Evolutionary conservation across 1,284 basidiomycete species (phyloP).

Genomic region (Mycosarcoma mackinlayi): DNA sequence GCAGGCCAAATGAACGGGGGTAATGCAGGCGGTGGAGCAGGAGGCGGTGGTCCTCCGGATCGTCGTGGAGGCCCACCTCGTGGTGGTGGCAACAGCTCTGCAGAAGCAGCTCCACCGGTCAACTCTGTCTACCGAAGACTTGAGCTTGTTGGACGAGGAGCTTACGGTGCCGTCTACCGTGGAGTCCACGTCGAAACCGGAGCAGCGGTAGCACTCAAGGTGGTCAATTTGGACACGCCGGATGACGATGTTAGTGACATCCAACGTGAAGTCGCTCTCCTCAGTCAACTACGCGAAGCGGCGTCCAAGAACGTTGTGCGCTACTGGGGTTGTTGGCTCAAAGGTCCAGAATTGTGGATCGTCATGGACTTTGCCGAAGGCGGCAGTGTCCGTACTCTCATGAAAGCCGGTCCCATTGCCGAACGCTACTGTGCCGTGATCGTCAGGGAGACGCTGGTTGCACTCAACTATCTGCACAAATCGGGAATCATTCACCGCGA

Average conservation of each 20-base stretch:
- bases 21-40: constrained; percentile 29
- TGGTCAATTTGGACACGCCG: constrained; percentile 96
- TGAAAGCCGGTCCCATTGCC: constrained; percentile 80
- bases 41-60: constrained; percentile 42
- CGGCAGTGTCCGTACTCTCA: constrained; percentile 89
- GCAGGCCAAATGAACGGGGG: constrained; percentile 13
- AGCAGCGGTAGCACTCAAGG: constrained; percentile 92
- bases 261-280: constrained; percentile 91
- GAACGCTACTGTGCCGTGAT: constrained; percentile 91
- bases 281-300: constrained; percentile 81
- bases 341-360: constrained; percentile 96
- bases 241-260: constrained; percentile 93
- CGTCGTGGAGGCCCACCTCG: constrained; percentile 24
- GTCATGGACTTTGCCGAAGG: constrained; percentile 98
- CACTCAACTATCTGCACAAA: constrained; percentile 55
- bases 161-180: constrained; percentile 66
- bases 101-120: constrained; percentile 26
- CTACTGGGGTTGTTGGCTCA: constrained; percentile 94
- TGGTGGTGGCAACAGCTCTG: constrained; percentile 18
- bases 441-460: constrained; percentile 78
- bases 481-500: constrained; percentile 59
- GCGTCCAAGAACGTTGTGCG: constrained; percentile 91
- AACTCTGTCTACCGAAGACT: constrained; percentile 55
- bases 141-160: constrained; percentile 66
- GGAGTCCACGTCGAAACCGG: constrained; percentile 80